Conservation (phyloP, 2,329 filamentous ascomycete species). For the Lasiodiplodia sp. region DNA sequence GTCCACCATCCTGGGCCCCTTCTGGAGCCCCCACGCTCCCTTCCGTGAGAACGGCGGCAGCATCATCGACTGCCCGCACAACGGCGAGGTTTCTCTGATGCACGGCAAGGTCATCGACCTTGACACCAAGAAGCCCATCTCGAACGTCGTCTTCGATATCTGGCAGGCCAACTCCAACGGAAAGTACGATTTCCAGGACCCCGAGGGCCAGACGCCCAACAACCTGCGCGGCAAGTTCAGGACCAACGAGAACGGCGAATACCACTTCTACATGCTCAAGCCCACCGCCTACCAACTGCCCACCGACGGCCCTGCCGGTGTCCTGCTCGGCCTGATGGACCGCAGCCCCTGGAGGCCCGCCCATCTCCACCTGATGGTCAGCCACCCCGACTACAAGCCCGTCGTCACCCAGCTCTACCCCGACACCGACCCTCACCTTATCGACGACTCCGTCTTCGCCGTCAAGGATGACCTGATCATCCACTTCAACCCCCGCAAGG, state of each 20-base stretch:
- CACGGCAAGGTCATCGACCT: conserved; percentile 72
- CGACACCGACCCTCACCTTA: conserved; percentile 64
- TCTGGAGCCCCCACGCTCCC: conserved; percentile 78
- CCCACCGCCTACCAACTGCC: conserved; percentile 77
- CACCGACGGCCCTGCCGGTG: conserved; percentile 65
- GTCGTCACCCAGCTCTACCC: conserved; percentile 67
- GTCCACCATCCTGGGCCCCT: conserved; percentile 77
- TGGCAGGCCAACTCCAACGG: conserved; percentile 80
- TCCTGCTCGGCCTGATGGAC: conserved; percentile 61
- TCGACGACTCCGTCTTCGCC: conserved; percentile 67
- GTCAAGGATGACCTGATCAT: conserved; percentile 50
- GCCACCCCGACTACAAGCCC: conserved; percentile 62
- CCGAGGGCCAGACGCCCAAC: conserved; percentile 72
- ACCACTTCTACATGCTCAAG: conserved; percentile 77
- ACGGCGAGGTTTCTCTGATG: conserved; percentile 70
- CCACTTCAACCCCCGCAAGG: conserved; percentile 53
- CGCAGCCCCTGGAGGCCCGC: conserved; percentile 68
- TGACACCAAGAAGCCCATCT: conserved; percentile 70
- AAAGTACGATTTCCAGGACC: conserved; percentile 79
- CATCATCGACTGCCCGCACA: conserved; percentile 70
- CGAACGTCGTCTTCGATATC: conserved; percentile 75
- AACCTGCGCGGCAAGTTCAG: conserved; percentile 80
- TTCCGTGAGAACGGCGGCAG: conserved; percentile 71
- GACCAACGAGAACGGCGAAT: conserved; percentile 72
- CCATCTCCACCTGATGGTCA: conserved; percentile 66